phyloP scores from a whole-genome alignment of 129 eudicot genomes.

The Gnaphalium uliginosum region DNA sequence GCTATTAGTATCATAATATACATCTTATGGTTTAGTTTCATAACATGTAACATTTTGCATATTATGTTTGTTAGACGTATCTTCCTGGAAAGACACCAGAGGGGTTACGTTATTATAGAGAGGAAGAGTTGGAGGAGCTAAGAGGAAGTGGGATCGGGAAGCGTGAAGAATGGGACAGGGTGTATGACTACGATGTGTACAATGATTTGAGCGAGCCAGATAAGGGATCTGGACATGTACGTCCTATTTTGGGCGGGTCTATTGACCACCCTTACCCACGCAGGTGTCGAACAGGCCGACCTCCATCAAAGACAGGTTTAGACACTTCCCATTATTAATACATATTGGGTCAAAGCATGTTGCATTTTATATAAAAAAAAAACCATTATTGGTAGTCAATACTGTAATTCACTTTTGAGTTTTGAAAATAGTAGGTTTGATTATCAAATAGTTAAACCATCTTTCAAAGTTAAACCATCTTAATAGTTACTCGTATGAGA shows the following conservation, averaged over 20 bases:
- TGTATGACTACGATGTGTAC: constrained; percentile 82
- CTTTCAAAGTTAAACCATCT: too few relatives aligned
- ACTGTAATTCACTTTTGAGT: too few relatives aligned
- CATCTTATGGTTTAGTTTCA: background rate
- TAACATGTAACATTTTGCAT: background rate
- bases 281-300: constrained; percentile 85
- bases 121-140: constrained; percentile 54
- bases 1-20: background rate
- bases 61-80: constrained; percentile 47
- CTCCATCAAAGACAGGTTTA: constrained; percentile 53
- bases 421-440: too few relatives aligned
- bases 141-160: constrained; percentile 73
- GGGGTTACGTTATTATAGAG: constrained; percentile 50
- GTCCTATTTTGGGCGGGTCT: constrained; percentile 77
- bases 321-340: background rate
- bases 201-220: constrained; percentile 85
- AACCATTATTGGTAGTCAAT: too few relatives aligned
- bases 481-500: too few relatives aligned
- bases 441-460: too few relatives aligned
- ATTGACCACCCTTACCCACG: constrained; percentile 77
- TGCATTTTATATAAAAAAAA: background rate
- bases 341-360: constrained; percentile 8
- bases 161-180: constrained; percentile 82
- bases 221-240: constrained; percentile 42
- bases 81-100: constrained; percentile 75